A percentile compares a stretch with the other conserved stretches of the same genome.
Evolutionary conservation across 306 rosid genomes (phyloP).

Genomic region (Cyamopsis tetragonoloba): DNA sequence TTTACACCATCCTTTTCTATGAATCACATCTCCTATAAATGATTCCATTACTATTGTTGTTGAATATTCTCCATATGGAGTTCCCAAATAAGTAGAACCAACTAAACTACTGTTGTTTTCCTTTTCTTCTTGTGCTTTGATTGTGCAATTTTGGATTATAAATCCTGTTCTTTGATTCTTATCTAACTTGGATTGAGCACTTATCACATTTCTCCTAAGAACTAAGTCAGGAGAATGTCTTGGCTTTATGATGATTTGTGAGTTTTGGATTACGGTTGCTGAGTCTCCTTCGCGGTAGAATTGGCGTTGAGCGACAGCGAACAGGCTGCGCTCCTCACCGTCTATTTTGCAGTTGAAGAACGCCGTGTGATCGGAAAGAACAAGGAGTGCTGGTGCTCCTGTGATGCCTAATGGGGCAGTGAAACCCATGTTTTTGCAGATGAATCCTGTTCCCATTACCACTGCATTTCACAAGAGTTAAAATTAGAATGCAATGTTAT

Average conservation of each 20-base stretch:
- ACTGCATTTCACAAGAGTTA: slow-evolving; percentile 17
- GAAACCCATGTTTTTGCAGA: slow-evolving; percentile 29
- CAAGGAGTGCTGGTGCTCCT: slow-evolving; percentile 23
- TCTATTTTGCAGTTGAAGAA: slow-evolving; percentile 28
- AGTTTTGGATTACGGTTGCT: slow-evolving; percentile 22
- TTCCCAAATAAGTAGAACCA: neutral
- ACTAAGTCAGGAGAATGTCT: neutral
- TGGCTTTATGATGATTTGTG: slow-evolving; percentile 8
- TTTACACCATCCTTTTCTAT: slow-evolving; percentile 29
- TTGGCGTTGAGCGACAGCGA: slow-evolving; percentile 30
- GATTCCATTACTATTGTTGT: slow-evolving; percentile 37
- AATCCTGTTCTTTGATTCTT: slow-evolving; percentile 5
- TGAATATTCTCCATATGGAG: slow-evolving; percentile 1
- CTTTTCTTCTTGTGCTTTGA: neutral
- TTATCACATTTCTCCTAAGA: slow-evolving; percentile 1
- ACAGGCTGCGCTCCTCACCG: slow-evolving; percentile 13
- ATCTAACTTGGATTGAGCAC: slow-evolving; percentile 11
- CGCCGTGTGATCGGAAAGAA: slow-evolving; percentile 25
- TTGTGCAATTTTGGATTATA: slow-evolving; percentile 26
- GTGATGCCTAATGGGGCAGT: neutral
- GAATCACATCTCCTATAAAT: slow-evolving; percentile 22
- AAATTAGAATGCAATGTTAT: neutral
- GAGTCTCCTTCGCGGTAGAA: slow-evolving; percentile 30
- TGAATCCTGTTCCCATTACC: slow-evolving; percentile 27
- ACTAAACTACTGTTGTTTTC: neutral